phyloP scores from a whole-genome alignment of 768 basidiomycete genomes.

The Pleurotus ostreatus region DNA sequence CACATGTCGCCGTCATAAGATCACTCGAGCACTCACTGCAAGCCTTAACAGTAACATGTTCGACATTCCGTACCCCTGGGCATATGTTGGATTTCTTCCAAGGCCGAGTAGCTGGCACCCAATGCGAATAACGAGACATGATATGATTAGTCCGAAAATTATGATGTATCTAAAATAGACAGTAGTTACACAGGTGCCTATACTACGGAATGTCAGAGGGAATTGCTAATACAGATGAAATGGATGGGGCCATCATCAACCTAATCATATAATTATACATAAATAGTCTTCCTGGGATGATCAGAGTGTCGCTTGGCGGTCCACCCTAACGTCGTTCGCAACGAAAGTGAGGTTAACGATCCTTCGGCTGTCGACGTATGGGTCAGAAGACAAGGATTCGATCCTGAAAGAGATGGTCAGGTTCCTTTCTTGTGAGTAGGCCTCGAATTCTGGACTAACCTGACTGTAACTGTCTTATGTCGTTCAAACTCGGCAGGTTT shows the following conservation, averaged over 20 bases:
- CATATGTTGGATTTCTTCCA: too few species aligned
- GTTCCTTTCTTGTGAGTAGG: neutral
- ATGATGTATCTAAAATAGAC: neutral
- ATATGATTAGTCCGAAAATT: too few species aligned
- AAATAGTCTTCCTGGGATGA: neutral
- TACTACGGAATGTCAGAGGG: neutral
- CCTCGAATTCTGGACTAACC: conserved; percentile 27
- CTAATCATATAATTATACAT: neutral
- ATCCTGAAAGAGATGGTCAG: conserved; percentile 25
- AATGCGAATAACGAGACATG: too few species aligned
- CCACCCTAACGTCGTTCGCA: conserved; percentile 38
- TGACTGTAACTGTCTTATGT: conserved; percentile 48
- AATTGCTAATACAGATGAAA: neutral
- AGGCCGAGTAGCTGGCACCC: too few species aligned
- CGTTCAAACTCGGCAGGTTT: conserved; percentile 36
- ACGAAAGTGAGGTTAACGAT: conserved; percentile 47
- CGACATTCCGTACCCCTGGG: too few species aligned
- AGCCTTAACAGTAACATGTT: too few species aligned
- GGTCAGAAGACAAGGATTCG: conserved; percentile 33
- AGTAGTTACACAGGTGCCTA: neutral
- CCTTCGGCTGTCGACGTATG: conserved; percentile 37
- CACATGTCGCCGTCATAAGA: too few species aligned
- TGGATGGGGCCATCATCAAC: too few species aligned
- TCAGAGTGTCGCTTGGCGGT: conserved; percentile 15
- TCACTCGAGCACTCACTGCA: too few species aligned